Evolutionary conservation across 106 monocot genomes (phyloP), one percentile per base, ranked within the genome.

Genomic region (Apostasia ramifera): DNA sequence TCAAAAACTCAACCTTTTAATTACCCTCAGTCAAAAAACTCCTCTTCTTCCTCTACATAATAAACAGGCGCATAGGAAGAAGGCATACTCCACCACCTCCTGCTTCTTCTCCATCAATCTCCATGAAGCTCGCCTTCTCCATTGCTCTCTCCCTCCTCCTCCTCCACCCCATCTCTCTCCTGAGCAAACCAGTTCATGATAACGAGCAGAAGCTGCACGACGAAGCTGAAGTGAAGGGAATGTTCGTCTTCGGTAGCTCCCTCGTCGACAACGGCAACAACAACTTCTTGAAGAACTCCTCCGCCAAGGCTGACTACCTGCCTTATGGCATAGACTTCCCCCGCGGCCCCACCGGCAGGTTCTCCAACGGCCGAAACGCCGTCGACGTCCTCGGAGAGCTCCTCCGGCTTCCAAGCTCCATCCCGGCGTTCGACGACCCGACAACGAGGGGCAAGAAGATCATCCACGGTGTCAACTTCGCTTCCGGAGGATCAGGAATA

Each of bases 241-340:
- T 88, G 83, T 88, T 88, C 37, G 84, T 88, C 68, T 88, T 88
- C 52, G 88, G 88, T 11, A 84, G 84, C 79, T 88, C 88, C 3
- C 49, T 88, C 54, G 81, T 88, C 5, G 88, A 88, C 71, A 88
- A 84, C 47, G 88, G 88, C 46, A 88, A 84, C 81, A 81, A 88
- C 84, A 88, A 88, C 78, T 79, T 61, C 76, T 38, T 88, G 41
- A 61, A 55, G 70, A 76, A 76, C 59, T 76, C 88, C 0, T 79
- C 47, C 1, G 79, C 81, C 10, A 78, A 72, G 68, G 84, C 83
- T 5, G 70, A 84, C 66, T 88, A 79, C 72, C 45, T 43, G 1
- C 88, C 88, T 7, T 88, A 88, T 54, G 88, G 88, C 2, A 74
- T 88, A 40, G 88, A 88, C 66, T 88, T 78, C 70, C 75, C 78